These are phyloP conservation scores for Prunus salicina DNA, from an alignment of 306 rosid genomes.

Conservation along the genomic window DNA sequence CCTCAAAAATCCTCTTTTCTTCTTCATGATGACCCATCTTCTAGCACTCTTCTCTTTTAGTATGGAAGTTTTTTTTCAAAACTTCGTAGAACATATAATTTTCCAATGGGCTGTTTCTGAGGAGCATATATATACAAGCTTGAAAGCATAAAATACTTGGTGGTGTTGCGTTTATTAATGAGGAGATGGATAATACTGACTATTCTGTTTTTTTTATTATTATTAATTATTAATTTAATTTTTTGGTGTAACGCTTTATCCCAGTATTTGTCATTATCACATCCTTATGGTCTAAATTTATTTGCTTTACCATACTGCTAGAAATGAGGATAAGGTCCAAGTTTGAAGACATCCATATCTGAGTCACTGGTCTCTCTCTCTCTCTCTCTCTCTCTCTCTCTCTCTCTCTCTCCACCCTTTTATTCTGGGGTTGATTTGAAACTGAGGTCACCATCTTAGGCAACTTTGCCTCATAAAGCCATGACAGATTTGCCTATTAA, in stretches of 20 bases:
- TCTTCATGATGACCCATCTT: constrained; percentile 19
- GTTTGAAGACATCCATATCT: constrained; percentile 55
- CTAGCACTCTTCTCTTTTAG: not conserved
- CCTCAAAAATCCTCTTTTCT: constrained; percentile 4
- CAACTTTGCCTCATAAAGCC: constrained; percentile 64
- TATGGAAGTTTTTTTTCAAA: not conserved
- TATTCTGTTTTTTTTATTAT: constrained; percentile 10
- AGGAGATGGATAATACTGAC: constrained; percentile 43
- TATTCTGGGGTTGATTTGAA: constrained; percentile 19
- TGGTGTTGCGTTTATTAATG: constrained; percentile 9
- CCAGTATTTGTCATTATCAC: constrained; percentile 37
- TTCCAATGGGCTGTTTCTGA: not conserved
- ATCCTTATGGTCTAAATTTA: constrained; percentile 48
- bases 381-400: not conserved
- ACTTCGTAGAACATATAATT: not conserved
- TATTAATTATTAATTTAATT: not conserved
- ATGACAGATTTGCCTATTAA: constrained; percentile 52
- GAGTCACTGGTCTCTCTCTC: constrained; percentile 31
- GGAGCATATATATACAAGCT: constrained; percentile 17
- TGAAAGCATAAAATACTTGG: not conserved
- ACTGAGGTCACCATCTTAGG: constrained; percentile 47
- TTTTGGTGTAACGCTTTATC: constrained; percentile 11
- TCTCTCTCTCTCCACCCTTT: not conserved
- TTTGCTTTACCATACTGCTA: constrained; percentile 35
- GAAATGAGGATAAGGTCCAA: constrained; percentile 72